Conservation (phyloP, 345 rosid genomes). For the Citrus australasica region DNA sequence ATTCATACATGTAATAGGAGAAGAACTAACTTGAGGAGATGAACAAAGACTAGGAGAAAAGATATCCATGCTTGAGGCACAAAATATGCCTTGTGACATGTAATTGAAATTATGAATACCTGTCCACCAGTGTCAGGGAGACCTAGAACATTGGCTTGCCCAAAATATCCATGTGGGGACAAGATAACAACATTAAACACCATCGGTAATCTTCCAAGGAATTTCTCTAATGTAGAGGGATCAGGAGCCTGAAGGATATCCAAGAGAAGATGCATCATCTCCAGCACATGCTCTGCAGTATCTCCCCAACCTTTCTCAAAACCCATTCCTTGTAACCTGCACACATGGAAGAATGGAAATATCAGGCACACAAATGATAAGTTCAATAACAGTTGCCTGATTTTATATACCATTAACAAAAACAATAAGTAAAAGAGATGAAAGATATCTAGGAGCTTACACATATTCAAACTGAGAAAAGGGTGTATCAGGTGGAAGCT, state of each 20-base stretch:
- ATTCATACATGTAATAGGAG: neutral
- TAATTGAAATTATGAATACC: slow-evolving; percentile 33
- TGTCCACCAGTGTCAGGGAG: slow-evolving; percentile 99
- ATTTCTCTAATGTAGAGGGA: slow-evolving; percentile 83
- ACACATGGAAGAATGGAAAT: neutral
- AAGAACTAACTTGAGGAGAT: neutral
- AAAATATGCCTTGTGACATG: neutral
- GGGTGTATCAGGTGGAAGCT: slow-evolving; percentile 62
- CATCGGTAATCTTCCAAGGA: slow-evolving; percentile 95
- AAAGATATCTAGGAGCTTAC: slow-evolving; percentile 25
- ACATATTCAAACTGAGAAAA: slow-evolving; percentile 72
- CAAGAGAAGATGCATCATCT: slow-evolving; percentile 78
- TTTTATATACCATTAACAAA: neutral
- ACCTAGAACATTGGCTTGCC: slow-evolving; percentile 99
- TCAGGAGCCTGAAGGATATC: slow-evolving; percentile 99
- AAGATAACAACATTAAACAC: slow-evolving; percentile 91
- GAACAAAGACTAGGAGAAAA: neutral
- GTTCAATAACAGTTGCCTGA: neutral
- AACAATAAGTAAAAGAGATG: neutral
- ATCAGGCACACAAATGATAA: neutral
- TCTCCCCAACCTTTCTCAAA: slow-evolving; percentile 99
- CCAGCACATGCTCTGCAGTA: slow-evolving; percentile 68
- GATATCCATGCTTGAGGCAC: neutral
- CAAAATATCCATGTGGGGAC: slow-evolving; percentile 97
- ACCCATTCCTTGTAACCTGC: slow-evolving; percentile 87